Evolutionary conservation across 1,139 yeast genomes (phyloP), one percentile per base, ranked within the genome.

Genomic region (Taphrina sp.): DNA sequence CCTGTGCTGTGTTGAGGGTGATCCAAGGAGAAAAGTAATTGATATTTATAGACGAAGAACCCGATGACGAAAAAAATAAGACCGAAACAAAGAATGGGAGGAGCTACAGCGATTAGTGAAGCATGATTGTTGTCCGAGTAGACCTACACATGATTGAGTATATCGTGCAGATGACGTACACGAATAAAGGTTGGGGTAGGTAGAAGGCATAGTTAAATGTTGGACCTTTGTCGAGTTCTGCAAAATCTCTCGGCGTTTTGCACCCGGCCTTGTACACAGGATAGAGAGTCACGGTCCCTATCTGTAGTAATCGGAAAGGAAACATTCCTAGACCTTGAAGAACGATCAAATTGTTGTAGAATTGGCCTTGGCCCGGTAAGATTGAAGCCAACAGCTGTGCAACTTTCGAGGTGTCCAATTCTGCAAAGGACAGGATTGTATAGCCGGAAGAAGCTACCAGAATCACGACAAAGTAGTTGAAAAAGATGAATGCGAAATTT

Each of bases 1-100:
- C 95, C 95, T 0, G 95, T 87, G 0, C 94, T 84, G 68, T 87
- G 95, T 49, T 88, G 95, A 3, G 92, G 86, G 66, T 87, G 95
- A 33, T 85, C 87, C 73, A 83, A 82, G 0, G 90, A 54, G 67
- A 83, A 87, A 61, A 87, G 73, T 60, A 86, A 72, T 69, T 85
- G 95, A 66, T 85, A 87, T 69, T 87, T 87, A 75, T 81, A 85
- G 4, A 85, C 89, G 64, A 80, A 81, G 66, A 79, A 86, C 0
- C 95, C 95, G 57, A 84, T 70, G 17, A 82, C 67, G 65, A 87
- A 87, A 67, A 87, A 87, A 1, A 81, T 74, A 58, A 85, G 71
- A 1, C 95, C 95, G 35, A 89, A 83, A 8, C 81, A 74, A 54
- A 87, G 71, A 57, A 87, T 84, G 66, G 52, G 85, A 83, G 23